phyloP scores from a whole-genome alignment of 805 yeast species.

The Yamadazyma kitorensis region DNA sequence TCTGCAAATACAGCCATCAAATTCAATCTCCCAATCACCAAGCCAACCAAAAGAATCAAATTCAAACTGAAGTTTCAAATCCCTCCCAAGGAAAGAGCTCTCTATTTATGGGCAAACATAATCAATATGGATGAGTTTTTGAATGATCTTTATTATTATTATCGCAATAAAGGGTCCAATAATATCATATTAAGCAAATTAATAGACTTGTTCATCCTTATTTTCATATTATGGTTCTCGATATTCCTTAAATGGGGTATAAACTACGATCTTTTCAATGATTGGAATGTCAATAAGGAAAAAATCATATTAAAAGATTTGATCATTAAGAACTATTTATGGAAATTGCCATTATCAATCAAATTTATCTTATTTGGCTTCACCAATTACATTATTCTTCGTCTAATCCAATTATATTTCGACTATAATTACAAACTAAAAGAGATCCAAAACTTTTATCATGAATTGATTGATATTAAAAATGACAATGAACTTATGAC shows the following conservation, averaged over 20 bases:
- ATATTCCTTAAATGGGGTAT: slow-evolving; percentile 81
- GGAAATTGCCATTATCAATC: slow-evolving; percentile 41
- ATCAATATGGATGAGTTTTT: slow-evolving; percentile 86
- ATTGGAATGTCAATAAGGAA: slow-evolving; percentile 21
- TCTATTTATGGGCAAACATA: slow-evolving; percentile 96
- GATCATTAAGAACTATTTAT: slow-evolving; percentile 42
- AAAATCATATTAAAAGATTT: slow-evolving; percentile 26
- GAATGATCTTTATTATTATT: slow-evolving; percentile 79
- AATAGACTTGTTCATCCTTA: slow-evolving; percentile 68
- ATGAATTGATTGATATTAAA: slow-evolving; percentile 62
- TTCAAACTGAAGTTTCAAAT: slow-evolving; percentile 21
- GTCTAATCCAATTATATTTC: slow-evolving; percentile 52
- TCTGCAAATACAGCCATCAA: slow-evolving; percentile 9
- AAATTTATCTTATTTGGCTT: slow-evolving; percentile 67
- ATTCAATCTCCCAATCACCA: slow-evolving; percentile 12
- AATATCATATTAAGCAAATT: slow-evolving; percentile 69
- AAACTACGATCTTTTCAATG: slow-evolving; percentile 45
- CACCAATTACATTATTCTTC: slow-evolving; percentile 47
- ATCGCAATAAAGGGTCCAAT: slow-evolving; percentile 77
- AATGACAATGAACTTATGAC: slow-evolving; percentile 84
- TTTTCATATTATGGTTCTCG: slow-evolving; percentile 77
- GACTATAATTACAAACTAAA: slow-evolving; percentile 60
- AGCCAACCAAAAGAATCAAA: slow-evolving; percentile 5
- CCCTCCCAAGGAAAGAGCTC: slow-evolving; percentile 65
- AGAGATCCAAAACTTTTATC: slow-evolving; percentile 77